phyloP scores from a whole-genome alignment of 1,284 basidiomycete species.

The Gymnopus androsaceus region DNA sequence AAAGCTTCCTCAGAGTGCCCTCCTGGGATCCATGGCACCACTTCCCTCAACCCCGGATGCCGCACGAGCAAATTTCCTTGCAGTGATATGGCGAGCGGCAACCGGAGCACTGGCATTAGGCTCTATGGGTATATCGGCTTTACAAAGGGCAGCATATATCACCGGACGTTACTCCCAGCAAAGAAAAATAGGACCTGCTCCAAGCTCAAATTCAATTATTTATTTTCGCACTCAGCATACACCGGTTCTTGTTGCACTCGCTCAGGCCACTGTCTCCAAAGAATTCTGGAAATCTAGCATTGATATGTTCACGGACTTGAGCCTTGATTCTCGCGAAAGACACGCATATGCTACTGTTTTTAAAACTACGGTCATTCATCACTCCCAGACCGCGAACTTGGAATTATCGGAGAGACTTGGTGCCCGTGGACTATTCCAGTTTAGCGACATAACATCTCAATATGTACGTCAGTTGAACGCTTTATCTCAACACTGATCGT shows the following conservation, averaged over 20 bases:
- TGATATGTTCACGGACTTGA: slow-evolving; percentile 32
- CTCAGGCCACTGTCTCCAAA: slow-evolving; percentile 39
- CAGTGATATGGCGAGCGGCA: slow-evolving; percentile 38
- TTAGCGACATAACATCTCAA: slow-evolving; percentile 36
- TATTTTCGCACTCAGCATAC: slow-evolving; percentile 47
- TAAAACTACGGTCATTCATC: slow-evolving; percentile 36
- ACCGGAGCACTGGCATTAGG: slow-evolving; percentile 40
- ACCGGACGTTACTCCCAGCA: slow-evolving; percentile 40
- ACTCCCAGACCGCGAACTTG: slow-evolving; percentile 26
- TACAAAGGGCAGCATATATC: slow-evolving; percentile 36
- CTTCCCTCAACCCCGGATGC: slow-evolving; percentile 27
- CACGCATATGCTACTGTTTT: slow-evolving; percentile 37
- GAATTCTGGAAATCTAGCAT: slow-evolving; percentile 32
- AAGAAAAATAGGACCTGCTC: slow-evolving; percentile 31
- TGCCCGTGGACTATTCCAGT: slow-evolving; percentile 42
- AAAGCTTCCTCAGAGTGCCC: slow-evolving; percentile 33
- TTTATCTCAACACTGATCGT: background rate
- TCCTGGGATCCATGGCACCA: slow-evolving; percentile 37
- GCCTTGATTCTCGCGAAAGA: slow-evolving; percentile 32
- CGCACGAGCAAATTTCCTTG: slow-evolving; percentile 30
- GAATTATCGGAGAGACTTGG: slow-evolving; percentile 43
- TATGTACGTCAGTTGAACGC: slow-evolving; percentile 29
- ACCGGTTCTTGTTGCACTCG: slow-evolving; percentile 39
- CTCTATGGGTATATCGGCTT: slow-evolving; percentile 31
- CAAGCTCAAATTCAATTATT: slow-evolving; percentile 24